A percentile compares a stretch with the other conserved stretches of the same genome.
Evolutionary conservation across 2,329 filamentous ascomycete genomes (phyloP).

Genomic region (Ophiostoma populinum): DNA sequence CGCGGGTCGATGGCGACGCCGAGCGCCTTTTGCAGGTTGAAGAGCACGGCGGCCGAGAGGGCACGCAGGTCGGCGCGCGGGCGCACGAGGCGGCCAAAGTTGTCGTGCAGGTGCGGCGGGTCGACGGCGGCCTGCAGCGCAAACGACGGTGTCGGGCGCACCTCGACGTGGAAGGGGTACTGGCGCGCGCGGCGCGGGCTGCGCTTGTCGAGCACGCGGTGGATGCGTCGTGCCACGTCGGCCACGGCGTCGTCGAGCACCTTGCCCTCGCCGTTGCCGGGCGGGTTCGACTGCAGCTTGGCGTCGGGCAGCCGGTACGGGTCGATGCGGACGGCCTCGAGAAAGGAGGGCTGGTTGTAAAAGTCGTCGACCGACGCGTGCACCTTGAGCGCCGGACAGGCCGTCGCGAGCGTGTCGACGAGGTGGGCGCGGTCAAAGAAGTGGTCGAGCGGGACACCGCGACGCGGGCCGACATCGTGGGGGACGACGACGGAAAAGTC

Average conservation of each 20-base stretch:
- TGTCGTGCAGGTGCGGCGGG: slow-evolving; percentile 14
- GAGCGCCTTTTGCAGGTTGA: slow-evolving; percentile 16
- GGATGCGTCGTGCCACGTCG: slow-evolving; percentile 13
- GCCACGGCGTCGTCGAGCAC: slow-evolving; percentile 13
- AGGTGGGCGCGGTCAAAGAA: slow-evolving; percentile 20
- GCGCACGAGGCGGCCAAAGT: slow-evolving; percentile 24
- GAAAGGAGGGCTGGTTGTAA: slow-evolving; percentile 17
- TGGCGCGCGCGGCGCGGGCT: slow-evolving; percentile 14
- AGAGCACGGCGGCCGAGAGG: slow-evolving; percentile 20
- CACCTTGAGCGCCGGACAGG: slow-evolving; percentile 22
- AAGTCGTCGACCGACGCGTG: slow-evolving; percentile 20
- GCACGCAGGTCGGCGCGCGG: slow-evolving; percentile 18
- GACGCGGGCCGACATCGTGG: slow-evolving; percentile 13
- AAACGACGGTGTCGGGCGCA: slow-evolving; percentile 13
- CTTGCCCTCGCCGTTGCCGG: slow-evolving; percentile 11
- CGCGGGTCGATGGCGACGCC: slow-evolving; percentile 15
- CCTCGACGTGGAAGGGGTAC: slow-evolving; percentile 18
- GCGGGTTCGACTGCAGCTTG: slow-evolving; percentile 1
- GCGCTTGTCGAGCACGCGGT: slow-evolving; percentile 13
- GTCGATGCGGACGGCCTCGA: slow-evolving; percentile 13
- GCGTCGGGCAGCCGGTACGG: slow-evolving; percentile 12
- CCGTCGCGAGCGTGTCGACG: slow-evolving; percentile 13
- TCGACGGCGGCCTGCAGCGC: slow-evolving; percentile 19
- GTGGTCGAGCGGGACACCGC: slow-evolving; percentile 17
- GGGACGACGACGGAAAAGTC: slow-evolving; percentile 15